These are phyloP conservation scores for Neurospora sp. DNA, from an alignment of 495 filamentous ascomycete genomes.

Conservation along the genomic window DNA sequence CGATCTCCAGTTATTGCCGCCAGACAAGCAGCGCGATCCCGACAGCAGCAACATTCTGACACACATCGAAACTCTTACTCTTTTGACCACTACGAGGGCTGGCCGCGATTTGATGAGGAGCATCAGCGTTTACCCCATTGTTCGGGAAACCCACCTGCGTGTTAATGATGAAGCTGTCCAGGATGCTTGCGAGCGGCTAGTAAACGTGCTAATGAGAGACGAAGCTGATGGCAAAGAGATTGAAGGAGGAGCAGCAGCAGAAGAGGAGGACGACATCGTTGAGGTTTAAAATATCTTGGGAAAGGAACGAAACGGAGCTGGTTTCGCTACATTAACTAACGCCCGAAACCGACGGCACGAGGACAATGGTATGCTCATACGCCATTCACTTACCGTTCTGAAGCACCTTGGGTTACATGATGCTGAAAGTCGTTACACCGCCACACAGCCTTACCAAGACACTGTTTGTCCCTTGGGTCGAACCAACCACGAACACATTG, in stretches of 20 bases:
- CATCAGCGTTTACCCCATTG: conserved; percentile 78
- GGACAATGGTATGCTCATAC: background rate
- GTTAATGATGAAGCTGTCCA: conserved; percentile 72
- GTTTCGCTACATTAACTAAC: background rate
- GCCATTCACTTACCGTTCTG: background rate
- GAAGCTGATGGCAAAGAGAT: conserved; percentile 54
- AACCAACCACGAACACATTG: background rate
- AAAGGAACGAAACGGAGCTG: background rate
- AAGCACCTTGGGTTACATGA: background rate
- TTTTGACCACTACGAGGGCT: conserved; percentile 69
- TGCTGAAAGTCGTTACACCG: background rate
- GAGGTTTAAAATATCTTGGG: conserved; percentile 26
- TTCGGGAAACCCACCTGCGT: conserved; percentile 74
- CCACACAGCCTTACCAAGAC: background rate
- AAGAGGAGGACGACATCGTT: conserved; percentile 23
- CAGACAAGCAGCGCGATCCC: conserved; percentile 74
- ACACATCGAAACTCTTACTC: conserved; percentile 76
- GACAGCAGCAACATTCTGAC: conserved; percentile 68
- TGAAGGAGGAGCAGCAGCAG: conserved; percentile 46
- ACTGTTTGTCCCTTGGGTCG: background rate
- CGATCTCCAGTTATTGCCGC: conserved; percentile 78
- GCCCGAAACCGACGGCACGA: background rate
- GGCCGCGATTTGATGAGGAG: conserved; percentile 63
- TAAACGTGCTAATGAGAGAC: conserved; percentile 86
- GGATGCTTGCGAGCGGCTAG: conserved; percentile 79